These are phyloP conservation scores for Acorus calamus DNA, from an alignment of 106 monocot genomes.

Conservation along the genomic window DNA sequence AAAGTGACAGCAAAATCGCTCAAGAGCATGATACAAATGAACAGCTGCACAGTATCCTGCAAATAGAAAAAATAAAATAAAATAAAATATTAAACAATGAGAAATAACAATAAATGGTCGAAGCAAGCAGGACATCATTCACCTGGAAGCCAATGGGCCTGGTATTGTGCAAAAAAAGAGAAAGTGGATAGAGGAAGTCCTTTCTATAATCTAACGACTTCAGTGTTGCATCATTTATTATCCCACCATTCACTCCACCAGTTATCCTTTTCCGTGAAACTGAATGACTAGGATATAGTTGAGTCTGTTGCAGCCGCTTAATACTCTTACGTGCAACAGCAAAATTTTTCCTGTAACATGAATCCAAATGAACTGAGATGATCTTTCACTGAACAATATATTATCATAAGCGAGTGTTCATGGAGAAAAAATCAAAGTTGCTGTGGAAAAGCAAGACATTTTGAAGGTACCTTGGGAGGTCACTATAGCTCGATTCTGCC, in stretches of 20 bases:
- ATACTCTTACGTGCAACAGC: conserved; percentile 12
- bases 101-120: background rate
- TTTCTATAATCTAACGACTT: conserved; percentile 49
- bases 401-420: too few relatives aligned
- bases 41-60: conserved; percentile 76
- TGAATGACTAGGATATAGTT: conserved; percentile 26
- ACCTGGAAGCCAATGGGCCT: conserved; percentile 75
- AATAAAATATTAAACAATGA: background rate
- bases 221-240: conserved; percentile 62
- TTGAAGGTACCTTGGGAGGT: conserved; percentile 38
- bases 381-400: too few relatives aligned
- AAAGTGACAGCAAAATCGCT: conserved; percentile 65
- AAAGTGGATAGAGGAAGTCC: conserved; percentile 70
- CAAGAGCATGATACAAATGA: conserved; percentile 62
- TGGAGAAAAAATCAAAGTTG: background rate
- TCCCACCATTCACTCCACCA: conserved; percentile 75
- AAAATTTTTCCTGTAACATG: conserved; percentile 30
- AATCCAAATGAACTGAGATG: too few relatives aligned
- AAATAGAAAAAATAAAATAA: conserved; percentile 8
- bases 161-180: conserved; percentile 66
- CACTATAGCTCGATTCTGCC: conserved; percentile 20
- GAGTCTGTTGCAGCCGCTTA: conserved; percentile 36
- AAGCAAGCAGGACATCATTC: background rate
- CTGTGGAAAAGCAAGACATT: background rate
- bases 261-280: conserved; percentile 59